These are phyloP conservation scores for Amylostereum areolatum DNA, from an alignment of 1,284 basidiomycete genomes.

Conservation along the genomic window DNA sequence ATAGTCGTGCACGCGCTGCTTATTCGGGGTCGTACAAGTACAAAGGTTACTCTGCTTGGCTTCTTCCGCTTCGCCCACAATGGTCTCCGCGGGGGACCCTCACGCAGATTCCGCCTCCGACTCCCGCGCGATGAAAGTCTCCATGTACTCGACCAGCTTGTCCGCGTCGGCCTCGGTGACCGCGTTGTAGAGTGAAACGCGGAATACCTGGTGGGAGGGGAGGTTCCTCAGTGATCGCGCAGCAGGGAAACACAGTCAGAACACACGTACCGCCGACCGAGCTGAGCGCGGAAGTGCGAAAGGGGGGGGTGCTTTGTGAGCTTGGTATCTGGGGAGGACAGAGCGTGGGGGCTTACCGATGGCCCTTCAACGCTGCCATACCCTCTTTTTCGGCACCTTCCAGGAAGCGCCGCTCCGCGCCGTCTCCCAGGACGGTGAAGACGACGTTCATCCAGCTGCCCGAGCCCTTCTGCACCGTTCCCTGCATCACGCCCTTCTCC, in stretches of 20 bases:
- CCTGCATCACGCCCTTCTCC: constrained; percentile 57
- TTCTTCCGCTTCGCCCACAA: too few relatives aligned
- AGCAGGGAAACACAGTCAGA: constrained; percentile 15
- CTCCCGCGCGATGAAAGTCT: constrained; percentile 37
- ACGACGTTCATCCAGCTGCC: constrained; percentile 94
- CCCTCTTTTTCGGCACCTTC: constrained; percentile 71
- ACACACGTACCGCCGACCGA: constrained; percentile 14
- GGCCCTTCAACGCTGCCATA: constrained; percentile 86
- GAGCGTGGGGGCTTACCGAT: constrained; percentile 57
- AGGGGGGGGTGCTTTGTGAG: too few relatives aligned
- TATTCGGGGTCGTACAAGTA: too few relatives aligned
- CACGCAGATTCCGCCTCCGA: too few relatives aligned
- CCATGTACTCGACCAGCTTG: constrained; percentile 54
- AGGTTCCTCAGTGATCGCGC: constrained; percentile 18
- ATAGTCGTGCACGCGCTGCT: too few relatives aligned
- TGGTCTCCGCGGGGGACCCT: too few relatives aligned
- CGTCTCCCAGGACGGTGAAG: constrained; percentile 70
- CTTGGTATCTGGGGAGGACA: neutral
- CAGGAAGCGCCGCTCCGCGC: constrained; percentile 68
- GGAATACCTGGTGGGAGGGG: constrained; percentile 56
- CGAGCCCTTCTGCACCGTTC: constrained; percentile 66
- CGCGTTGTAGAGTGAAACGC: constrained; percentile 94
- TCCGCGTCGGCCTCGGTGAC: constrained; percentile 78
- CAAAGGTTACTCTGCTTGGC: too few relatives aligned
- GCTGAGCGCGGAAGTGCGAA: constrained; percentile 1